Evolutionary conservation across 2,329 filamentous ascomycete genomes (phyloP).

Genomic region (Tothia fuscella): DNA sequence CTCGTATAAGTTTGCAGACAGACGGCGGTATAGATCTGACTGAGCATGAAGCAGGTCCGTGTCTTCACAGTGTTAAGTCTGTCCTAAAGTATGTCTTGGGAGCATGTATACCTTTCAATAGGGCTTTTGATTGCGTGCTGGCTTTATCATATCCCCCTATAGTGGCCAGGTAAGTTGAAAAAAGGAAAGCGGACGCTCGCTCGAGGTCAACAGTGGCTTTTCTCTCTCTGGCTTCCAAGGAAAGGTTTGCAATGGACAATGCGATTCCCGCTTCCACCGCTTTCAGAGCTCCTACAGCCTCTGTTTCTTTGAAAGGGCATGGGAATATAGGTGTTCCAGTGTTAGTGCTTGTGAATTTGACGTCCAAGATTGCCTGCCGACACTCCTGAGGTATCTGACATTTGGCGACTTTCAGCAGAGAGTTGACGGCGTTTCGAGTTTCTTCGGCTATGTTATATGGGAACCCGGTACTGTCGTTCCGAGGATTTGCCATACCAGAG

Average conservation of each 20-base stretch:
- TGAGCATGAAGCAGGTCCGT: conserved; percentile 61
- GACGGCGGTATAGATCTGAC: conserved; percentile 56
- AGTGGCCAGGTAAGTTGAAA: conserved; percentile 46
- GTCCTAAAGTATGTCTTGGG: conserved; percentile 13
- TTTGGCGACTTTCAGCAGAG: conserved; percentile 21
- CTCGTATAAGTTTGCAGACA: conserved; percentile 61
- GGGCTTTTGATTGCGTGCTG: conserved; percentile 33
- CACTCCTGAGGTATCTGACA: conserved; percentile 24
- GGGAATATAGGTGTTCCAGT: conserved; percentile 29
- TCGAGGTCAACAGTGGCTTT: conserved; percentile 42
- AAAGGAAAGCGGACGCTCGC: conserved; percentile 42
- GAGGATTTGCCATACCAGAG: too few species aligned
- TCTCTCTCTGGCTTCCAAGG: conserved; percentile 31
- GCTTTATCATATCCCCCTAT: conserved; percentile 38
- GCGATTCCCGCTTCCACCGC: conserved; percentile 49
- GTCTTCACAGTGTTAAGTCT: conserved; percentile 35
- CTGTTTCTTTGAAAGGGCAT: conserved; percentile 40
- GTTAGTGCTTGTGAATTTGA: conserved; percentile 25
- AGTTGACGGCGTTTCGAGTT: conserved; percentile 21
- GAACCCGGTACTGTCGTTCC: too few species aligned
- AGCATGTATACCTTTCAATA: conserved; percentile 28
- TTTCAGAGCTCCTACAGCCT: conserved; percentile 44
- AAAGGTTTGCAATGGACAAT: conserved; percentile 46
- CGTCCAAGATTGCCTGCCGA: conserved; percentile 19
- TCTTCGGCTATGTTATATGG: conserved; percentile 22